Base-by-base conservation (phyloP, 352 stramenopile species). In the Phytophthora cajani region DNA sequence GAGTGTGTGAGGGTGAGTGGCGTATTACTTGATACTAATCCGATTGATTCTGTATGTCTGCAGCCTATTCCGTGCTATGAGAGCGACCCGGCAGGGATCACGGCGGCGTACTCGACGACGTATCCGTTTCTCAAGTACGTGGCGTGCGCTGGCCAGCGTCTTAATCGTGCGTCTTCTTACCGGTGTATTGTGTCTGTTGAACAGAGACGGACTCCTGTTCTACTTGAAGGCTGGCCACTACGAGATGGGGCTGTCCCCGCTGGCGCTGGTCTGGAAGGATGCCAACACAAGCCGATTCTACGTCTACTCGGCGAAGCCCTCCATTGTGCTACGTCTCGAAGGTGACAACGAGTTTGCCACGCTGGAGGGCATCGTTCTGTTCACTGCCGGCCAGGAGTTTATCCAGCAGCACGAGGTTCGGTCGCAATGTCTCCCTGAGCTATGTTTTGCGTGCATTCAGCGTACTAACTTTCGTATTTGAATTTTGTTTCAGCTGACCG, bases 211-310 rank as follows among this genome's bases (percentile, higher is more conserved):
- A 1, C 75, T 98, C 36, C 64, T 98, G 9, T 98, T 98, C 57
- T 92, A 92, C 75, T 84, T 93, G 76, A 98, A 98, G 67, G 80
- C 87, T 8, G 90, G 81, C 2, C 87, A 97, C 58, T 98, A 98
- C 64, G 84, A 93, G n/a, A 81, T 95, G 36, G 93, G 91, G 1
- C 72, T 97, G 6, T 94, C 92, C 10, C 90, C 93, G 2, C 81
- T 97, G 10, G 86, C 85, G 27, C 67, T 97, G n/a, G 78, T 97
- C 25, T 98, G 92, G 92, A 98, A 98, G 47, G 93, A 98, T 66
- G 71, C 76, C 11, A 74, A 75, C 36, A 96, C 89, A 23, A 97
- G 91, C 76, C 81, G 89, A 17, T 98, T 94, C 62, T 91, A 92
- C 50, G 71, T 84, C 16, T 88, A 83, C 67, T 84, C 81, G 7